Evolutionary conservation across 306 rosid species (phyloP), one percentile per base, ranked within the genome.

Genomic region (Cicer bijugum): DNA sequence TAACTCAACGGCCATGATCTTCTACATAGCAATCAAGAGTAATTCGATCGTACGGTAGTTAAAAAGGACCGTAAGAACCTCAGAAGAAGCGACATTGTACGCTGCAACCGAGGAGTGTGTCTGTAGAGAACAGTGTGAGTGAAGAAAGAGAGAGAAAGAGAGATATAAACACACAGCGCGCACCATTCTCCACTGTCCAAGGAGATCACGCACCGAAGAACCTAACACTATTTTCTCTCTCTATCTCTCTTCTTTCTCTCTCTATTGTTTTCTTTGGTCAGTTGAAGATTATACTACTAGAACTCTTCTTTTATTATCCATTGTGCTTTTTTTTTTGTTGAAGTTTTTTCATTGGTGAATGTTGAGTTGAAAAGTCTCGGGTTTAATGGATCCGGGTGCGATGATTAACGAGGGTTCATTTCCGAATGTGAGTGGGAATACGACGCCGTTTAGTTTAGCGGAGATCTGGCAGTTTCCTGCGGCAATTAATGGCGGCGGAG

Each of bases 381-480:
- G 53, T 65, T 65, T 43, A 0, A 93, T 90, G 81, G 33, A 92
- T 92, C 97, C 98, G 78, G 83, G 85, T 0, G 76, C 80, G 73
- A 75, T 90, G 78, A 89, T 87, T 76, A 84, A 84, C 79, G 87
- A 81, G 65, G 82, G 80, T 40, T 72, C 86, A 47, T 89, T 77
- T 58, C 68, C 90, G 8, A 84, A 85, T 70, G 83, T 75, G 62
- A 75, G 33, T 75, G 84, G 80, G 12, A 85, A 75, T 86, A 79
- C 81, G 85, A 2, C 83, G 84, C 45, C 94, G 77, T 88, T 6
- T 80, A 87, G 85, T 80, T 82, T 87, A n/a, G 42, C 90, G 35
- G 96, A 92, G 95, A 92, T 90, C 91, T 92, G 97, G 97, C 89
- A 61, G 80, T 85, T 87, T 33, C 90, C 90, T 1, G 46, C 50